Conservation (phyloP, 306 rosid species). For the Adenanthera pavonina region DNA sequence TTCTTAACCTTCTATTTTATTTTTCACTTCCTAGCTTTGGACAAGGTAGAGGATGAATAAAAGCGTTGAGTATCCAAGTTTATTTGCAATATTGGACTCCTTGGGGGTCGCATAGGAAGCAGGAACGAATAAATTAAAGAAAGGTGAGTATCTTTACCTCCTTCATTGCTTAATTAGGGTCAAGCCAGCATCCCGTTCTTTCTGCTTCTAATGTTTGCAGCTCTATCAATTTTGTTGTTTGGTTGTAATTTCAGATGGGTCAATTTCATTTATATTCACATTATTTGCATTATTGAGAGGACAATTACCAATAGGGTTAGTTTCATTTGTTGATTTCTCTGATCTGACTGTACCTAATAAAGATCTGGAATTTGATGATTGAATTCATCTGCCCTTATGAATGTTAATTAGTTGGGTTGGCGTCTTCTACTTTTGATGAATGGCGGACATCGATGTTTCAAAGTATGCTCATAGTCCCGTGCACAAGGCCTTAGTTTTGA, state of each 20-base stretch:
- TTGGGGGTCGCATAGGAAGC: neutral
- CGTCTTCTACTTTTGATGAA: conserved; percentile 52
- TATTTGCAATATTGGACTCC: conserved; percentile 49
- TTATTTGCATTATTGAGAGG: no score
- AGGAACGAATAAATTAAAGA: conserved; percentile 3
- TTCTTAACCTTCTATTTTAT: neutral
- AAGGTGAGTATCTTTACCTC: conserved; percentile 45
- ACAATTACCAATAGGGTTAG: neutral
- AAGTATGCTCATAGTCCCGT: conserved; percentile 77
- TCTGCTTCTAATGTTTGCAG: conserved; percentile 38
- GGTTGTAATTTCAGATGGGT: conserved; percentile 15
- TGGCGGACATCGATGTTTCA: conserved; percentile 75
- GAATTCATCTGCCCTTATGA: conserved; percentile 31
- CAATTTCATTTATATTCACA: conserved; percentile 4
- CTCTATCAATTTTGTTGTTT: conserved; percentile 26
- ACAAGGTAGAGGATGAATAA: conserved; percentile 15
- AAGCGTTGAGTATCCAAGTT: conserved; percentile 43
- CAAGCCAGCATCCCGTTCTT: conserved; percentile 24
- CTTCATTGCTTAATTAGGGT: conserved; percentile 39
- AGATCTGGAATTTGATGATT: conserved; percentile 37
- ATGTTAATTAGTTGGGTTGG: conserved; percentile 35
- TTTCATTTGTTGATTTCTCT: conserved; percentile 25
- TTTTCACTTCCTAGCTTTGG: conserved; percentile 40
- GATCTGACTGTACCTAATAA: neutral
- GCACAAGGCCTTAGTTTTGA: conserved; percentile 69